Evolutionary conservation across 2,329 filamentous ascomycete species (phyloP).

Genomic region (Ascochyta rabiei): DNA sequence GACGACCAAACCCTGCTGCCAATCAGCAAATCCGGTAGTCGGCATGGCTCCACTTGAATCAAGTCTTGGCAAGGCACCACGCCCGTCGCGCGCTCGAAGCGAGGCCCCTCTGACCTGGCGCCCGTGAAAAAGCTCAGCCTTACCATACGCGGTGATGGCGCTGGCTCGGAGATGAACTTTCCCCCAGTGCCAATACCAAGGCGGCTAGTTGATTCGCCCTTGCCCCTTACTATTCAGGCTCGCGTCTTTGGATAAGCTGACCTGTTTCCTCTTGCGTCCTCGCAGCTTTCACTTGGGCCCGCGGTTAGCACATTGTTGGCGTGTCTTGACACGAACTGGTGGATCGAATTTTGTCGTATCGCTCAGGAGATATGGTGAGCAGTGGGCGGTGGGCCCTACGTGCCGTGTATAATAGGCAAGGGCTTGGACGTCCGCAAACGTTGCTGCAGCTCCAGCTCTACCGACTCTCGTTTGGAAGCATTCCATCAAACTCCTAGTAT

Average conservation of each 20-base stretch:
- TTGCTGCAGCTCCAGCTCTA: conserved; percentile 16
- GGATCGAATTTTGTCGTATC: conserved; percentile 13
- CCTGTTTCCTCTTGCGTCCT: conserved; percentile 13
- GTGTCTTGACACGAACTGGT: conserved; percentile 12
- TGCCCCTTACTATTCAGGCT: conserved; percentile 17
- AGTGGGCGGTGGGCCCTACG: background rate
- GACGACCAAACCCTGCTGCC: conserved; percentile 12
- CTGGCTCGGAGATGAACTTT: conserved; percentile 15
- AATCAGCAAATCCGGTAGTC: conserved; percentile 18
- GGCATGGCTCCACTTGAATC: conserved; percentile 1
- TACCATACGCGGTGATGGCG: conserved; percentile 14
- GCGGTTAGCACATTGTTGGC: conserved; percentile 2
- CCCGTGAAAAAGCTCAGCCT: conserved; percentile 12
- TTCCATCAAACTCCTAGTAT: conserved; percentile 9
- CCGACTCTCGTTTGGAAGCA: conserved; percentile 16
- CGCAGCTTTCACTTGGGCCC: background rate
- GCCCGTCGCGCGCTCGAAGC: conserved; percentile 4
- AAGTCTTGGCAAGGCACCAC: background rate
- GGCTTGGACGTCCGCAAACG: conserved; percentile 6
- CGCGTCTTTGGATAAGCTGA: conserved; percentile 12
- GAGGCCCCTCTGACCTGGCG: conserved; percentile 9
- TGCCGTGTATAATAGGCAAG: conserved; percentile 12
- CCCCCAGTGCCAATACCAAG: conserved; percentile 9
- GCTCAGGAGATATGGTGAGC: conserved; percentile 19
- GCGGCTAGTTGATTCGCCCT: conserved; percentile 16